Evolutionary conservation across 148 eudicot genomes (phyloP).

Genomic region (Bassia scoparia): DNA sequence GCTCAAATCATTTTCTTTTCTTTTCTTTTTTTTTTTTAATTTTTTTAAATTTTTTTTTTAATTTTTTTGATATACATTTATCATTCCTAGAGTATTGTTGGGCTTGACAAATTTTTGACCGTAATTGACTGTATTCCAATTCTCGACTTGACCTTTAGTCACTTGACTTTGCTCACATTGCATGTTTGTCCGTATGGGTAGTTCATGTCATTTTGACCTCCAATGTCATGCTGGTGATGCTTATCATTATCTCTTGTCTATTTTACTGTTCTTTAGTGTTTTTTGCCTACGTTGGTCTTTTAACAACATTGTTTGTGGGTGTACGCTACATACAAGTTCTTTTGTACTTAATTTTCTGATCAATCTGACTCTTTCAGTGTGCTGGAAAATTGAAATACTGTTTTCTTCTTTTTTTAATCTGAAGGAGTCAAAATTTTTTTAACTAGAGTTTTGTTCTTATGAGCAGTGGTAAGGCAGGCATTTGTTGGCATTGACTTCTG

Average conservation of each 20-base stretch:
- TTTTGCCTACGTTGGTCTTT: background rate
- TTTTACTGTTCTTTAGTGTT: background rate
- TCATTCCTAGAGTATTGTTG: no score
- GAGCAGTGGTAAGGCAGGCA: background rate
- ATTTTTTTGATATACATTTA: no score
- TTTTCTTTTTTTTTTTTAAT: no score
- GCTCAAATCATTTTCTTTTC: no score
- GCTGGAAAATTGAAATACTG: constrained; percentile 1
- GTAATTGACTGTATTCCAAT: no score
- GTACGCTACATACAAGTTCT: no score
- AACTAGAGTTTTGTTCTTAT: background rate
- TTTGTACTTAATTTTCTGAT: background rate
- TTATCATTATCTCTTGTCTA: background rate
- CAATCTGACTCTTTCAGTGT: background rate
- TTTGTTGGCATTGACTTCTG: background rate
- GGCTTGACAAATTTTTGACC: no score
- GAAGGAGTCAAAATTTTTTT: background rate
- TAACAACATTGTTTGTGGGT: background rate
- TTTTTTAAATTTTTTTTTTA: no score
- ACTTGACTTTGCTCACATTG: background rate
- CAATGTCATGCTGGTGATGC: background rate
- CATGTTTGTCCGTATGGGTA: background rate
- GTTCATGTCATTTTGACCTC: background rate
- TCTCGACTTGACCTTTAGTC: background rate
- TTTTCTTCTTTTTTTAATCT: background rate